A percentile compares a stretch with the other conserved stretches of the same genome.
Evolutionary conservation across 768 basidiomycete species (phyloP).

Genomic region (Dacryopinax spathularia): DNA sequence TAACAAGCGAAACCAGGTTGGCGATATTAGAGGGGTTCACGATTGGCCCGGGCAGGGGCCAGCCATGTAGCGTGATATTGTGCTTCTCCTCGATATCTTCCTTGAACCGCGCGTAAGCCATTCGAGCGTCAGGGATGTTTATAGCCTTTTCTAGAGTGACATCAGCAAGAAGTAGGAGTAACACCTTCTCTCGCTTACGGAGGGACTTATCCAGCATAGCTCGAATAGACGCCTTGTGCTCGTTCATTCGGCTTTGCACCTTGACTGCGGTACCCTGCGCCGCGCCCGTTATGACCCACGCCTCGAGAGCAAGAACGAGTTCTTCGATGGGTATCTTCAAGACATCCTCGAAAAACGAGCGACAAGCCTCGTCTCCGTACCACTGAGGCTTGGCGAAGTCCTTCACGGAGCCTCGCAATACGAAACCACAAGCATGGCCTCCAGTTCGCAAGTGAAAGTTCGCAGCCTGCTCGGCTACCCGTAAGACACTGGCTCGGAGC

Average conservation of each 20-base stretch:
- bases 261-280: neutral
- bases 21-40: neutral
- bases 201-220: neutral
- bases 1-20: neutral
- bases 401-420: neutral
- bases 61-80: neutral
- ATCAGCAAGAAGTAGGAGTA: neutral
- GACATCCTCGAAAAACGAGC: neutral
- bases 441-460: neutral
- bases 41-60: neutral
- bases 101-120: neutral
- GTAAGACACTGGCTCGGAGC: neutral
- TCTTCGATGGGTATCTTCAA: neutral
- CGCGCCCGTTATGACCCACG: neutral
- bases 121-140: neutral
- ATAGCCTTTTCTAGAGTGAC: neutral
- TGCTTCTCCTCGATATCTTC: neutral
- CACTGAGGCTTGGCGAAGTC: neutral
- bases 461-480: neutral
- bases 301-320: neutral
- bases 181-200: neutral
- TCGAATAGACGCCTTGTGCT: neutral
- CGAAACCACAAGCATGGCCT: neutral
- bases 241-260: neutral
- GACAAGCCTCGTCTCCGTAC: neutral